phyloP scores from a whole-genome alignment of 345 rosid species.

The Abelmoschus esculentus region DNA sequence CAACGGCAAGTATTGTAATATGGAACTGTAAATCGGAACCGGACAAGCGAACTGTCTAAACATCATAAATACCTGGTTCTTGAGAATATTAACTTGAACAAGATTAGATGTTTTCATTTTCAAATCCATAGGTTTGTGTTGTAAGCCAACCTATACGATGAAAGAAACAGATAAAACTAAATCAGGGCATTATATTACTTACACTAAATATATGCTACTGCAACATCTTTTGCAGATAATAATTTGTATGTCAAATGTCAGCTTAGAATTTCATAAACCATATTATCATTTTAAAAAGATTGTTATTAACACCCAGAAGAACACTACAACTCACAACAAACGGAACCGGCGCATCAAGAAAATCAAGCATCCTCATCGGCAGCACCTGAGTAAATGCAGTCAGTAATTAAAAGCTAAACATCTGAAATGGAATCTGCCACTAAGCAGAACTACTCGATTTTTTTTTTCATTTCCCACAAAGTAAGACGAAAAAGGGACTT shows the following conservation, averaged over 20 bases:
- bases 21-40: not conserved
- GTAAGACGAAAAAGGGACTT: not conserved
- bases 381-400: slow-evolving; percentile 46
- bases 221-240: not conserved
- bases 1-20: not conserved
- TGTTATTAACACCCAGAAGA: not conserved
- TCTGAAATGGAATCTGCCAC: not conserved
- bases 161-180: not conserved
- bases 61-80: slow-evolving; percentile 58
- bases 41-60: slow-evolving; percentile 4
- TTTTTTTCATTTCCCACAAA: no score
- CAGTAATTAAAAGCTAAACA: not conserved
- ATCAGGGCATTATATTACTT: slow-evolving; percentile 3
- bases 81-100: slow-evolving; percentile 60
- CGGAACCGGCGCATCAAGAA: slow-evolving; percentile 99
- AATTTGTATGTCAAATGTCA: not conserved
- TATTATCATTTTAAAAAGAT: no score
- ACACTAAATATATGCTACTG: not conserved
- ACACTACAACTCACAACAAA: slow-evolving; percentile 59
- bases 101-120: slow-evolving; percentile 76
- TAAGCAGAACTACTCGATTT: not conserved
- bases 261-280: no score
- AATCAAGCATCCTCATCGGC: slow-evolving; percentile 82
- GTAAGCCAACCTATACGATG: slow-evolving; percentile 65
- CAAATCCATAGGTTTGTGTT: slow-evolving; percentile 64